A percentile compares a stretch with the other conserved stretches of the same genome.
Evolutionary conservation across 805 yeast genomes (phyloP).

Genomic region (Candida alai): DNA sequence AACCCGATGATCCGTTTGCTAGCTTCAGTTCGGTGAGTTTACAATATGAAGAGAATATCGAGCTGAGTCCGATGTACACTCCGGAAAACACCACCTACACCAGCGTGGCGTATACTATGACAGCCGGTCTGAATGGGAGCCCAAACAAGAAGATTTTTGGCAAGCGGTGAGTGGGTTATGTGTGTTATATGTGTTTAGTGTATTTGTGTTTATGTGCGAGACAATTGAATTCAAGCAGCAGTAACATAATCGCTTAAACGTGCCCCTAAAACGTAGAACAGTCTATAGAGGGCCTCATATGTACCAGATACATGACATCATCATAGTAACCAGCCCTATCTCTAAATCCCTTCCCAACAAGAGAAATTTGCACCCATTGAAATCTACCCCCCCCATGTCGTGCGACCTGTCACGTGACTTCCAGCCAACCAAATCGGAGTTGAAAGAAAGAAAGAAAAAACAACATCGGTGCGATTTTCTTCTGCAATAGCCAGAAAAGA

Average conservation of each 20-base stretch:
- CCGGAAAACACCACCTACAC: slow-evolving; percentile 44
- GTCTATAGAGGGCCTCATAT: too few species aligned
- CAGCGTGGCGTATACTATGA: slow-evolving; percentile 55
- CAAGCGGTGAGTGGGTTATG: slow-evolving; percentile 17
- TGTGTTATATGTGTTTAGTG: slow-evolving; percentile 1
- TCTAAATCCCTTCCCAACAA: too few species aligned
- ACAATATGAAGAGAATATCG: slow-evolving; percentile 54
- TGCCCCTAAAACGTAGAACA: too few species aligned
- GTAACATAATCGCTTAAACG: too few species aligned
- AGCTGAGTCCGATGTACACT: slow-evolving; percentile 25
- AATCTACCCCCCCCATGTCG: too few species aligned
- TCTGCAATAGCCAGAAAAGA: not conserved
- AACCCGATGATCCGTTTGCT: slow-evolving; percentile 70
- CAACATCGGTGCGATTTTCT: not conserved
- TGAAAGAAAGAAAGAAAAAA: too few species aligned
- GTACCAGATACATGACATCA: too few species aligned
- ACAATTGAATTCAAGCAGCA: too few species aligned
- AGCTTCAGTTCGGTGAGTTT: slow-evolving; percentile 83
- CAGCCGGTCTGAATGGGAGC: slow-evolving; percentile 18
- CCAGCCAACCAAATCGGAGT: slow-evolving; percentile 4
- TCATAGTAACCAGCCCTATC: too few species aligned
- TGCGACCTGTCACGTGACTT: too few species aligned
- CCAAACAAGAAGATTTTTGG: slow-evolving; percentile 27
- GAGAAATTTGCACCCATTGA: too few species aligned
- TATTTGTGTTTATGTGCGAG: too few species aligned